Base-by-base conservation (phyloP, 345 rosid species). In the Gossypioides kirkii region DNA sequence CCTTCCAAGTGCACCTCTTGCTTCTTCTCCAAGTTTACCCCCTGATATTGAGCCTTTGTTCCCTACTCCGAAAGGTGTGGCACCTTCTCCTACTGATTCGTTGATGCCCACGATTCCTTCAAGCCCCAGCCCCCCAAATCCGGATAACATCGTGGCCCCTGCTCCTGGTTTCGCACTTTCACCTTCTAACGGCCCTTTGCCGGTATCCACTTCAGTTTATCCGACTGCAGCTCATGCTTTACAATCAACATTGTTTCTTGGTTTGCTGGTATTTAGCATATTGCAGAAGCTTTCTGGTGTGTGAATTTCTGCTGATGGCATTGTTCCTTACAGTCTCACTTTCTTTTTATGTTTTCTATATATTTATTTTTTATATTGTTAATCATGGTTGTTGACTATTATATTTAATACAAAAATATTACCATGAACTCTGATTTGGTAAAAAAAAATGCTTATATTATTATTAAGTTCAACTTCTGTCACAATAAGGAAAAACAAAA, bases 71-170 rank as follows among this genome's bases (percentile, higher is more conserved):
- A 70, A 56, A 23, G 82, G 73, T 2, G 61, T 23, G 38, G 79
- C 83, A 2, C 82, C 83, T 53, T 75, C 90, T 73, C 74, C 92
- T 0, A 12, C 84, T 6, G 84, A 82, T 28, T 78, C 94, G 13
- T 86, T 84, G 32, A 72, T 86, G 13, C 93, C 97, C 0, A 82
- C 85, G 9, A 91, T 91, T 62, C 94, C 94, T 38, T 86, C 97
- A 17, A 91, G 78, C 77, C 91, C 86, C 3, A 91, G 92, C 76
- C 97, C 97, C 16, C 92, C 92, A 17, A 91, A 91, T 75, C 97
- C 91, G 1, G 94, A 89, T 73, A 46, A 46, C n/a, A 61, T 55
- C n/a, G 60, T 61, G 0, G 78, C 87, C 68, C 86, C 82, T 13
- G 84, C 75, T 3, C 84, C 90, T 26, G 74, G 56, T 61, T 36